phyloP scores from a whole-genome alignment of 73 alveolate species.

The Stentor roeselii region DNA sequence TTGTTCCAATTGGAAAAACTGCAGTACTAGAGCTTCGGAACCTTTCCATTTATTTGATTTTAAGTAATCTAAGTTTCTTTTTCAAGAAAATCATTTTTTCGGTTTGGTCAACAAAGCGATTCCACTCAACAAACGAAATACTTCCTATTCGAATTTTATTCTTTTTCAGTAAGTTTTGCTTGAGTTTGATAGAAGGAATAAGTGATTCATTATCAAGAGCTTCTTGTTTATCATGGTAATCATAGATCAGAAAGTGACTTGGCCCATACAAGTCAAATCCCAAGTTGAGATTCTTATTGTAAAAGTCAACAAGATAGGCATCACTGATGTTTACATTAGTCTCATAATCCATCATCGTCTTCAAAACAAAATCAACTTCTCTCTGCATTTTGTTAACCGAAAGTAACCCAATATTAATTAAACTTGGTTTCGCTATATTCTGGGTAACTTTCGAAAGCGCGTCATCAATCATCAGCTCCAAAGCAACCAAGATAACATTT shows the following conservation, averaged over 20 bases:
- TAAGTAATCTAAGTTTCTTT: background rate
- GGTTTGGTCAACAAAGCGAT: background rate
- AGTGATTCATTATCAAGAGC: background rate
- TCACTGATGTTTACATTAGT: too few relatives aligned
- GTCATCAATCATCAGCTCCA: background rate
- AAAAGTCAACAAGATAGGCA: background rate
- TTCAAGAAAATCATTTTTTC: background rate
- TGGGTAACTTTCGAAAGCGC: background rate
- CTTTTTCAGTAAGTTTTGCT: background rate
- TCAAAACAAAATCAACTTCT: slow-evolving; percentile 1
- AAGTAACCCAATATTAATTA: background rate
- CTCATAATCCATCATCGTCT: background rate
- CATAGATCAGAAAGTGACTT: background rate
- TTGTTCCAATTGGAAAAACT: too few relatives aligned
- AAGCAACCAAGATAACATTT: background rate
- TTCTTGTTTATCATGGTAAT: background rate
- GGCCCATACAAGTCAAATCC: background rate
- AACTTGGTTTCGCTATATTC: background rate
- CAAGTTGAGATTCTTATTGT: background rate
- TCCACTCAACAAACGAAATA: background rate
- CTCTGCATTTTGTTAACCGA: background rate
- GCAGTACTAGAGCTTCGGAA: too few relatives aligned
- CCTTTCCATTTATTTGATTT: too few relatives aligned
- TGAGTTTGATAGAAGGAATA: too few relatives aligned
- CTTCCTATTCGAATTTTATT: background rate